These are phyloP conservation scores for Aspergillus mulundensis DNA, from an alignment of 495 filamentous ascomycete species.

Conservation along the genomic window DNA sequence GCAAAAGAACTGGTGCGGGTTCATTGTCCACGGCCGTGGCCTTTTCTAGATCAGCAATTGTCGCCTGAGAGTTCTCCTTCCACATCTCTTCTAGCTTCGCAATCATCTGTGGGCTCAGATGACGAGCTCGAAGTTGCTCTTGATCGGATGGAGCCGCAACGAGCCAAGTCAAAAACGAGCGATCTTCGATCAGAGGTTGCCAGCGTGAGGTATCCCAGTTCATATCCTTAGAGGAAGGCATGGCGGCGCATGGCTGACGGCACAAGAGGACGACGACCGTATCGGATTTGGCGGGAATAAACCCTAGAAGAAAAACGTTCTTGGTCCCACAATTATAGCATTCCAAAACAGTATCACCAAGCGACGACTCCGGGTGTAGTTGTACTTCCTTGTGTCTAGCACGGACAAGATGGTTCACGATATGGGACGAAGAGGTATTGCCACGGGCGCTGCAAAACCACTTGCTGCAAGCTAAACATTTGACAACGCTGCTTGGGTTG, in stretches of 20 bases:
- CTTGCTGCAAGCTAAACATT: constrained; percentile 91
- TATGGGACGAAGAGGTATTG: constrained; percentile 94
- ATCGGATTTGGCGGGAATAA: constrained; percentile 98
- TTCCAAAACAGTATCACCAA: constrained; percentile 95
- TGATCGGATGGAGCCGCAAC: constrained; percentile 86
- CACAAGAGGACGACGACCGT: constrained; percentile 96
- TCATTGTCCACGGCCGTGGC: constrained; percentile 92
- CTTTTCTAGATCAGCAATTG: constrained; percentile 89
- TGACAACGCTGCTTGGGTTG: constrained; percentile 89
- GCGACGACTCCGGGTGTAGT: constrained; percentile 88
- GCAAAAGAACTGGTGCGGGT: constrained; percentile 84
- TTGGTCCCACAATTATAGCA: constrained; percentile 99
- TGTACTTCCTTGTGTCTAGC: constrained; percentile 99
- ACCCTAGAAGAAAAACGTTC: constrained; percentile 98
- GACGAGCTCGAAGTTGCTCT: constrained; percentile 91
- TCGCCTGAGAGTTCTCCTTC: constrained; percentile 92
- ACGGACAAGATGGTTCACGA: constrained; percentile 96
- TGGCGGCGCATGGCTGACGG: constrained; percentile 91
- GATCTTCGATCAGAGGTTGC: constrained; percentile 96
- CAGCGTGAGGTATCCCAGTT: constrained; percentile 98
- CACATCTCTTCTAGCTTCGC: constrained; percentile 98
- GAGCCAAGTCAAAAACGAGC: constrained; percentile 92
- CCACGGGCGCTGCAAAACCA: constrained; percentile 99
- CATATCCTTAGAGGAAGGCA: constrained; percentile 98
- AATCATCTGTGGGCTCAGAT: constrained; percentile 92